Conservation (phyloP, 108 stramenopile species). For the Nitzschia sp. region DNA sequence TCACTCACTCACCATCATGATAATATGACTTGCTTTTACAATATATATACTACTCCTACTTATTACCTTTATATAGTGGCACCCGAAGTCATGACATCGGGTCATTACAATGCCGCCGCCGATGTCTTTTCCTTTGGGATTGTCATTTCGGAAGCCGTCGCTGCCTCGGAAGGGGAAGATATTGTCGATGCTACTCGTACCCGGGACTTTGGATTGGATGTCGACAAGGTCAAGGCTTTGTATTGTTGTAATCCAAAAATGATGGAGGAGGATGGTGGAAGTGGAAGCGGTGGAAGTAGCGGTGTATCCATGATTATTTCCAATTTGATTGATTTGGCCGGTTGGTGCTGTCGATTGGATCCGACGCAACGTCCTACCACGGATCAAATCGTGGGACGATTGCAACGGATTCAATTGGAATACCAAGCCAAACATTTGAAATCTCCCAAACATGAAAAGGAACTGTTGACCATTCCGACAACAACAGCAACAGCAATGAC, state of each 20-base stretch:
- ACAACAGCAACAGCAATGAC: not conserved
- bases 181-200: constrained; percentile 19
- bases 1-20: not conserved
- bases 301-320: not conserved
- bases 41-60: not conserved
- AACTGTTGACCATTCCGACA: too few species aligned
- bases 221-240: constrained; percentile 1
- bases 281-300: not conserved
- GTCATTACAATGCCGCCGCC: constrained; percentile 6
- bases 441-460: too few species aligned
- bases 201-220: constrained; percentile 9
- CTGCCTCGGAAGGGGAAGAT: constrained; percentile 10
- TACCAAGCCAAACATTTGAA: constrained; percentile 12
- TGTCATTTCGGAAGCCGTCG: constrained; percentile 14
- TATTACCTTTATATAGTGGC: constrained; percentile 2
- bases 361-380: constrained; percentile 7
- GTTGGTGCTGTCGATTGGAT: constrained; percentile 8
- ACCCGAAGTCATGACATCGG: constrained; percentile 14
- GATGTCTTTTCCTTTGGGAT: constrained; percentile 22
- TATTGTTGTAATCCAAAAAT: not conserved
- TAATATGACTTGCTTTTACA: too few species aligned
- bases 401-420: constrained; percentile 16
- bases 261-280: not conserved
- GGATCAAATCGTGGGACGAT: constrained; percentile 7
- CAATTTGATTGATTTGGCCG: constrained; percentile 2